Base-by-base conservation (phyloP, 345 rosid genomes). In the Aquilaria yunnanensis region DNA sequence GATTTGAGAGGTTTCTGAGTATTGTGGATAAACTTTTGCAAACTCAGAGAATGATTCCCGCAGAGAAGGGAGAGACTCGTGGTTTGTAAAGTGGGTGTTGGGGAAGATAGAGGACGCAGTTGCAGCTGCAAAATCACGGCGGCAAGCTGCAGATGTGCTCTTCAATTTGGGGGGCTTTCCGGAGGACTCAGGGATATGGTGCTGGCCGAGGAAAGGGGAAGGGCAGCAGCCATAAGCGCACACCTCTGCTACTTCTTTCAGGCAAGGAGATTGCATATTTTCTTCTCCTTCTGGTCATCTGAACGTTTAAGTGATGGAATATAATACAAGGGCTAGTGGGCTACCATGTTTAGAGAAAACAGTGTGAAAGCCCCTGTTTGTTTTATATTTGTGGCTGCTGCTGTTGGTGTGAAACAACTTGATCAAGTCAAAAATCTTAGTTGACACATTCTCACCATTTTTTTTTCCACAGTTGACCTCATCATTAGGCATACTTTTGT, bases 11-110 rank as follows among this genome's bases (percentile, higher is more conserved):
- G 90, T 83, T 0, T 85, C 85, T 5, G 72, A 47, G 75, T 79
- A 90, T 10, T 80, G 82, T 0, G 92, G 89, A 66, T 84, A 88
- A 54, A 80, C 86, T 51, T 78, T 75, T 75, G 67, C 68, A 87
- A 93, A 88, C 63, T 85, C 86, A 3, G 67, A 10, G 61, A 84
- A 83, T 0, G 97, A 81, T 70, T 88, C 73, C 53, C 76, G 74
- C 59, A 83, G 75, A 14, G 96, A 75, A 5, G 97, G 96, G 45
- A 93, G 90, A 14, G 92, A 86, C 54, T 93, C 90, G 10, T 86
- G 96, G 56, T 93, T 77, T n/a, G 80, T 76, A 80, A 90, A 93
- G 29, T 78, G 82, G 59, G 85, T 61, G 52, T 88, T 77, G 31
- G 94, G 96, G 71, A 90, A 90, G 54, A 88, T 78, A 23, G 82